These are phyloP conservation scores for Allomyces arbusculus DNA, from an alignment of 192 early-diverging fungal species.

Conservation along the genomic window DNA sequence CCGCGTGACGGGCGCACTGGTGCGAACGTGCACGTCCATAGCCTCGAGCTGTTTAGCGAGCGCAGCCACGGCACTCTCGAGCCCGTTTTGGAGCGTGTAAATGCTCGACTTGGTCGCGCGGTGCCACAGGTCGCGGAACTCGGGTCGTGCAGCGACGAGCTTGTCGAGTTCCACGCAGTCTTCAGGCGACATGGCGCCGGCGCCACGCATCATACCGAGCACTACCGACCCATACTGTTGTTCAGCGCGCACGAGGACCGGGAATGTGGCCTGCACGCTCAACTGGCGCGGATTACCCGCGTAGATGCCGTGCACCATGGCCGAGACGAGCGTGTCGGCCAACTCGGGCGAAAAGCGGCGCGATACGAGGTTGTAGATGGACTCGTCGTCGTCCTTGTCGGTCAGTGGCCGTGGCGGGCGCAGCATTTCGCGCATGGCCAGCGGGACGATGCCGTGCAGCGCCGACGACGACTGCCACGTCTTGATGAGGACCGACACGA, in stretches of 20 bases:
- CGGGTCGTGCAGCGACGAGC: conserved; percentile 11
- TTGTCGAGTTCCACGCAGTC: background rate
- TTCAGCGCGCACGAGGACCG: conserved; percentile 49
- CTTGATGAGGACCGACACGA: conserved; percentile 15
- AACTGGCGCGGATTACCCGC: conserved; percentile 63
- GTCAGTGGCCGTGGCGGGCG: conserved; percentile 12
- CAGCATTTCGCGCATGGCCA: conserved; percentile 34
- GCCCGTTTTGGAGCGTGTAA: background rate
- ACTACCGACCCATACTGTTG: conserved; percentile 29
- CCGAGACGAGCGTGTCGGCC: conserved; percentile 65
- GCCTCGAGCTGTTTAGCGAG: background rate
- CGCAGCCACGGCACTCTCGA: background rate
- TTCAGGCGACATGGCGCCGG: too few relatives aligned
- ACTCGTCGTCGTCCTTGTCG: conserved; percentile 42
- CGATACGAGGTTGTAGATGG: conserved; percentile 58
- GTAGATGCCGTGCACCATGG: conserved; percentile 84
- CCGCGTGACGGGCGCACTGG: conserved; percentile 27
- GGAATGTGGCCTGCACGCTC: conserved; percentile 53
- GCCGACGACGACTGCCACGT: conserved; percentile 12
- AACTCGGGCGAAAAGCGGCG: conserved; percentile 53
- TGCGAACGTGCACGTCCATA: conserved; percentile 43
- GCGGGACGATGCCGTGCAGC: conserved; percentile 31
- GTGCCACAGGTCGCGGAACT: conserved; percentile 7
- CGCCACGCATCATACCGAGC: conserved; percentile 16
- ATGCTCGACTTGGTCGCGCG: background rate